Conservation (phyloP, 2,329 filamentous ascomycete genomes). For the Pyrenochaeta sp. region DNA sequence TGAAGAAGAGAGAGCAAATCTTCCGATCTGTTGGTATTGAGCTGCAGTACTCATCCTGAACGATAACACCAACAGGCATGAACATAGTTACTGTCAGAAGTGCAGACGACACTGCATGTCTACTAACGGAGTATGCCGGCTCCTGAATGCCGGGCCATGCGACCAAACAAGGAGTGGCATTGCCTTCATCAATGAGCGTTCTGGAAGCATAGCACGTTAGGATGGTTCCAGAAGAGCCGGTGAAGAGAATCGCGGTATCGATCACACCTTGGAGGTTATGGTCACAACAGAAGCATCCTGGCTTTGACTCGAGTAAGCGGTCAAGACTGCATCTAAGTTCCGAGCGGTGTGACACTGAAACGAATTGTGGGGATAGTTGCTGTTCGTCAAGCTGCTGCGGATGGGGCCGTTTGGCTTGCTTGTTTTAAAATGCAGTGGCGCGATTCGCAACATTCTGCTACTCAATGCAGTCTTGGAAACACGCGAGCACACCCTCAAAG, state of each 20-base stretch:
- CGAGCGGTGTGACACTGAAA: constrained; percentile 37
- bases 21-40: constrained; percentile 80
- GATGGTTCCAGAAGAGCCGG: constrained; percentile 25
- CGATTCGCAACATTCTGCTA: constrained; percentile 28
- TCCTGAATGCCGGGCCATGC: background rate
- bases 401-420: constrained; percentile 27
- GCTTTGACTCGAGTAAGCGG: constrained; percentile 23
- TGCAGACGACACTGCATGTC: constrained; percentile 13
- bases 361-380: constrained; percentile 31
- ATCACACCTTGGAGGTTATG: constrained; percentile 24
- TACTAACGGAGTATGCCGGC: constrained; percentile 10
- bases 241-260: constrained; percentile 12
- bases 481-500: constrained; percentile 10
- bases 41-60: constrained; percentile 82
- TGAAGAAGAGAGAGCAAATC: constrained; percentile 77
- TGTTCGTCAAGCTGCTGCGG: constrained; percentile 16
- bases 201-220: constrained; percentile 24
- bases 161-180: constrained; percentile 8
- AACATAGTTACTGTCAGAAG: constrained; percentile 13
- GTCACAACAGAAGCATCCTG: constrained; percentile 26
- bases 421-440: constrained; percentile 36
- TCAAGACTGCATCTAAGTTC: constrained; percentile 27
- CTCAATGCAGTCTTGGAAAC: constrained; percentile 22
- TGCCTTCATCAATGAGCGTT: constrained; percentile 19
- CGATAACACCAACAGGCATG: constrained; percentile 24